Conservation (phyloP, 768 basidiomycete genomes). For the Lentinula guzmanii region DNA sequence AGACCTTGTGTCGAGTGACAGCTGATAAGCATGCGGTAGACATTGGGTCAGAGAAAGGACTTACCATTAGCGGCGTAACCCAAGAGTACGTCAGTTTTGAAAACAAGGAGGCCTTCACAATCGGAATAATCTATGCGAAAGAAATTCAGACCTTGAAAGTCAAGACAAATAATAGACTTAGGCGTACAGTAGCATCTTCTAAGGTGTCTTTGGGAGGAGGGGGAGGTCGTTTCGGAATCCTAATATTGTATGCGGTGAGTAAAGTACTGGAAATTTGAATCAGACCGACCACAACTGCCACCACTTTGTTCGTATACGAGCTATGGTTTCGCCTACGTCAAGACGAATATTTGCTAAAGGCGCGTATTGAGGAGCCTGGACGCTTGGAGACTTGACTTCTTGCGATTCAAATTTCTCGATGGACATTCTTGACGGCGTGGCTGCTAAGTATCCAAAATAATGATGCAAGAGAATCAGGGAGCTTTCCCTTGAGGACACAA, state of each 20-base stretch:
- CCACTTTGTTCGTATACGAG: conserved; percentile 40
- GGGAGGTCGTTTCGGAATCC: conserved; percentile 56
- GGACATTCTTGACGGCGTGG: background rate
- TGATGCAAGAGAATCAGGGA: background rate
- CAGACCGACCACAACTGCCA: conserved; percentile 48
- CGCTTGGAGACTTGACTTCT: background rate
- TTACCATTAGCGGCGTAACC: conserved; percentile 56
- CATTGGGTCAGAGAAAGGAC: background rate
- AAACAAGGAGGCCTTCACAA: conserved; percentile 51
- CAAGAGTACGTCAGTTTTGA: conserved; percentile 62
- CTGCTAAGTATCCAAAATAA: background rate
- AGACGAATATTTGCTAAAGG: conserved; percentile 15
- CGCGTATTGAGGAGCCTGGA: background rate
- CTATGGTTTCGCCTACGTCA: conserved; percentile 31
- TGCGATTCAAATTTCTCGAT: background rate
- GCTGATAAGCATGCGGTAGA: background rate
- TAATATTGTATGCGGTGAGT: conserved; percentile 13
- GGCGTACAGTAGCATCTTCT: conserved; percentile 42
- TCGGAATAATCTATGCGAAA: conserved; percentile 41
- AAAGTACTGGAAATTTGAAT: background rate
- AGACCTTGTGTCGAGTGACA: conserved; percentile 23
- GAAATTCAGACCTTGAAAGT: background rate
- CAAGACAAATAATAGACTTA: background rate
- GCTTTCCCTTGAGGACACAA: background rate
- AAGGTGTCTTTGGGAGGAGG: conserved; percentile 48